Percentiles rank a stretch among this genome's conserved stretches.
Evolutionary conservation across 2,329 filamentous ascomycete species (phyloP).

Genomic region (Orbilia javanica): DNA sequence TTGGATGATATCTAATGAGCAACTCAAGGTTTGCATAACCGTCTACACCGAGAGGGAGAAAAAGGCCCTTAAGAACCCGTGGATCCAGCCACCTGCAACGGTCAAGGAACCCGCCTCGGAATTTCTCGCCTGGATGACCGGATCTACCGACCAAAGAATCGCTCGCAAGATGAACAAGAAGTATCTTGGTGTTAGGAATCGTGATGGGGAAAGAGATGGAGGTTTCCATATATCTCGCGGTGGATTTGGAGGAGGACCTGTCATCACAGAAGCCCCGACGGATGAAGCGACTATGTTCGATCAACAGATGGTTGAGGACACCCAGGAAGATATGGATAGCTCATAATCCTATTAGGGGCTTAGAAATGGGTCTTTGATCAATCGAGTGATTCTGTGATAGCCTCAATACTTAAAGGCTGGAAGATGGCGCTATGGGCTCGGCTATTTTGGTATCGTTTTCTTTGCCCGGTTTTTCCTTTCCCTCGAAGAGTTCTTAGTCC

Average conservation of each 20-base stretch:
- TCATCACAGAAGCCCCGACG: not conserved
- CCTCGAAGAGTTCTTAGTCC: too few species aligned
- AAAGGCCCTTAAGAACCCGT: not conserved
- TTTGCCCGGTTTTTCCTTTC: too few species aligned
- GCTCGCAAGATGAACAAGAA: not conserved
- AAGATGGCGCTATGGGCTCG: too few species aligned
- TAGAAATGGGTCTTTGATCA: too few species aligned
- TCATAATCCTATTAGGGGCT: too few species aligned
- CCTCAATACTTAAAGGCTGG: too few species aligned
- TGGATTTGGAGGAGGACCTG: not conserved
- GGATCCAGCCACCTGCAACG: slow-evolving; percentile 14
- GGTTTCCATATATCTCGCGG: not conserved
- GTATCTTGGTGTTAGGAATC: not conserved
- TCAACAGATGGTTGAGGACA: not conserved
- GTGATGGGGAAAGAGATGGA: not conserved
- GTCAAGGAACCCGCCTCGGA: slow-evolving; percentile 40
- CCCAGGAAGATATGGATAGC: not conserved
- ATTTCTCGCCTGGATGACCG: slow-evolving; percentile 40
- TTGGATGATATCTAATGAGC: not conserved
- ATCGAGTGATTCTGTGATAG: too few species aligned
- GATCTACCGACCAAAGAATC: not conserved
- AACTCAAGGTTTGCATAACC: slow-evolving; percentile 16
- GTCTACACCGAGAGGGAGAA: slow-evolving; percentile 22
- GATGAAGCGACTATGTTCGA: not conserved
- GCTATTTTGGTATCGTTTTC: too few species aligned